Percentiles rank a stretch among this genome's conserved stretches.
Evolutionary conservation across 192 early-diverging fungal genomes (phyloP).

Genomic region (Thamnidium elegans): DNA sequence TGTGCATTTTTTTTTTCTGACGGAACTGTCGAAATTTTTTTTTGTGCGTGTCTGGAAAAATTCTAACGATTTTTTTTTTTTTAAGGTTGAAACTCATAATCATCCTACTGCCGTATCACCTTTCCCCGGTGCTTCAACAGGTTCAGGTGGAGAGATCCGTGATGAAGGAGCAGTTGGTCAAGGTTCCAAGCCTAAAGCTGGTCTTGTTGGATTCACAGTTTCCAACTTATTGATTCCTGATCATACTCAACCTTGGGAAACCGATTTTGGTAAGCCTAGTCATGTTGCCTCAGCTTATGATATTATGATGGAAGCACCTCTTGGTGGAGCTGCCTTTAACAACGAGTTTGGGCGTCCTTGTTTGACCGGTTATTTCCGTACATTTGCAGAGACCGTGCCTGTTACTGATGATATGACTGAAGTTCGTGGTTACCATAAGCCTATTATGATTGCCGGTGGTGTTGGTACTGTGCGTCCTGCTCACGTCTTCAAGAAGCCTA

Average conservation of each 20-base stretch:
- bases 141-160: conserved; percentile 98
- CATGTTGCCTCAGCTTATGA: conserved; percentile 91
- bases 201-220: conserved; percentile 93
- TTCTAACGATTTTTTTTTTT: background rate
- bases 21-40: conserved; percentile 3
- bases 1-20: background rate
- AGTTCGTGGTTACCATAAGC: conserved; percentile 97
- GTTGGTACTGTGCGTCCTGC: conserved; percentile 88
- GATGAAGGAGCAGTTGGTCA: conserved; percentile 98
- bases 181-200: conserved; percentile 94
- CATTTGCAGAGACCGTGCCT: conserved; percentile 68
- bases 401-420: conserved; percentile 54
- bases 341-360: conserved; percentile 98
- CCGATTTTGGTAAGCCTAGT: conserved; percentile 75
- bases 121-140: conserved; percentile 96
- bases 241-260: conserved; percentile 92
- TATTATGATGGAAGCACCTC: conserved; percentile 97
- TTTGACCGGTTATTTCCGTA: conserved; percentile 96
- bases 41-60: background rate
- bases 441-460: conserved; percentile 99
- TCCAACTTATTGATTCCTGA: conserved; percentile 93
- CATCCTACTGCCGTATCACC: conserved; percentile 99
- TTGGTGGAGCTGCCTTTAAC: conserved; percentile 98
- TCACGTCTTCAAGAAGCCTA: conserved; percentile 87
- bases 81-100: conserved; percentile 96